Conservation (phyloP, 2,329 filamentous ascomycete species). For the Fusarium sp. region DNA sequence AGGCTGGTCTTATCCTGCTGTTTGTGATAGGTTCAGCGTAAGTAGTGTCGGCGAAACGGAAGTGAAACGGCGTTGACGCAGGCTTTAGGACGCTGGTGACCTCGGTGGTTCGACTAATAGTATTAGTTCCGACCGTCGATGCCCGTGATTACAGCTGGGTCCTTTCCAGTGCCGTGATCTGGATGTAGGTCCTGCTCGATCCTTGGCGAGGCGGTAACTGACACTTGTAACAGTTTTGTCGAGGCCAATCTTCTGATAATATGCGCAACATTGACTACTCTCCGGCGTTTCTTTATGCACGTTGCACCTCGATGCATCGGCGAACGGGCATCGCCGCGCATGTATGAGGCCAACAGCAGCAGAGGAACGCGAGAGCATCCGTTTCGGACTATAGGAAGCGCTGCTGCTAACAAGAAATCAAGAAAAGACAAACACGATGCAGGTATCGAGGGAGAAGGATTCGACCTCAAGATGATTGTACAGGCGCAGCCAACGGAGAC, state of each 20-base stretch:
- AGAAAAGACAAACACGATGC: conserved; percentile 23
- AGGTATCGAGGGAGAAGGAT: conserved; percentile 23
- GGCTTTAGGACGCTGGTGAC: conserved; percentile 50
- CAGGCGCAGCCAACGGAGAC: conserved; percentile 38
- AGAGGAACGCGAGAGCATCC: conserved; percentile 29
- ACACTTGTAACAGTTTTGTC: conserved; percentile 45
- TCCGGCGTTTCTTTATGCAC: conserved; percentile 51
- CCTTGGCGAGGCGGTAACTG: neutral
- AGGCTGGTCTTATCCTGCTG: conserved; percentile 56
- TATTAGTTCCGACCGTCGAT: conserved; percentile 45
- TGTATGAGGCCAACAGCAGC: conserved; percentile 10
- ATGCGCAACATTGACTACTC: conserved; percentile 52
- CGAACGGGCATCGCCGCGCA: conserved; percentile 27
- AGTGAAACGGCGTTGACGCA: conserved; percentile 10
- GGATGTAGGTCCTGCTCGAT: conserved; percentile 42
- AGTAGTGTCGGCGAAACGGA: neutral
- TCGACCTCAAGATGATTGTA: conserved; percentile 40
- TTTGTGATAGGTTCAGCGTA: conserved; percentile 58
- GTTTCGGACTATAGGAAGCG: conserved; percentile 35
- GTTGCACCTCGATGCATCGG: conserved; percentile 43
- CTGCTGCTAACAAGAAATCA: neutral
- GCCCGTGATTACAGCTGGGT: conserved; percentile 49
- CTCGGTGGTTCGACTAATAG: conserved; percentile 48
- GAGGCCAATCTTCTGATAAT: conserved; percentile 53
- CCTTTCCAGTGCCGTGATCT: conserved; percentile 45